Conservation (phyloP, 2,329 filamentous ascomycete genomes). For the Sporothrix euskadiensis region DNA sequence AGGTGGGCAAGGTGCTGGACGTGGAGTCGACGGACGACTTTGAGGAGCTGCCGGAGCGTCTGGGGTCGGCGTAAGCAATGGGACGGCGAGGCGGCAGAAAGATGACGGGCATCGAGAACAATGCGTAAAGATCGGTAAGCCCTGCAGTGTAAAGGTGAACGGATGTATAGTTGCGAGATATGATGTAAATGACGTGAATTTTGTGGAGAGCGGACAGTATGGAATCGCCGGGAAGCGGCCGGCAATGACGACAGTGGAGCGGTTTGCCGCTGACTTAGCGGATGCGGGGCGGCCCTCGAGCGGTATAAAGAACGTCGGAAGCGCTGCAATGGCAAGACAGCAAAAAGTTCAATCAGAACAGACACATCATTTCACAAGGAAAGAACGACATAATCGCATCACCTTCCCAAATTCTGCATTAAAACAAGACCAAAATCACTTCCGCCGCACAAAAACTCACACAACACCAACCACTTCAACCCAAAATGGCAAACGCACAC, state of each 20-base stretch:
- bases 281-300: neutral
- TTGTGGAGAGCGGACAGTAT: neutral
- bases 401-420: neutral
- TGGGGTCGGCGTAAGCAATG: conserved; percentile 41
- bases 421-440: neutral
- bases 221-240: neutral
- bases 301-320: neutral
- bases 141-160: too few species aligned
- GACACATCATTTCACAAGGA: neutral
- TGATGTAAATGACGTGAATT: neutral
- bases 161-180: neutral
- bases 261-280: neutral
- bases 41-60: conserved; percentile 72
- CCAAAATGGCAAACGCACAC: conserved; percentile 21
- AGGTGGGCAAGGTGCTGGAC: conserved; percentile 86
- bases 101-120: neutral
- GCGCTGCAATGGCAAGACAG: neutral
- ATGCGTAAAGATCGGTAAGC: neutral
- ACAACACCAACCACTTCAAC: neutral
- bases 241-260: conserved; percentile 15
- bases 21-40: conserved; percentile 79
- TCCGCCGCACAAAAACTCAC: neutral
- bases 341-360: neutral
- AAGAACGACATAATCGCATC: neutral
- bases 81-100: neutral